Evolutionary conservation across 2,329 filamentous ascomycete genomes (phyloP), one percentile per base, ranked within the genome.

Genomic region (Venturia nashicola): DNA sequence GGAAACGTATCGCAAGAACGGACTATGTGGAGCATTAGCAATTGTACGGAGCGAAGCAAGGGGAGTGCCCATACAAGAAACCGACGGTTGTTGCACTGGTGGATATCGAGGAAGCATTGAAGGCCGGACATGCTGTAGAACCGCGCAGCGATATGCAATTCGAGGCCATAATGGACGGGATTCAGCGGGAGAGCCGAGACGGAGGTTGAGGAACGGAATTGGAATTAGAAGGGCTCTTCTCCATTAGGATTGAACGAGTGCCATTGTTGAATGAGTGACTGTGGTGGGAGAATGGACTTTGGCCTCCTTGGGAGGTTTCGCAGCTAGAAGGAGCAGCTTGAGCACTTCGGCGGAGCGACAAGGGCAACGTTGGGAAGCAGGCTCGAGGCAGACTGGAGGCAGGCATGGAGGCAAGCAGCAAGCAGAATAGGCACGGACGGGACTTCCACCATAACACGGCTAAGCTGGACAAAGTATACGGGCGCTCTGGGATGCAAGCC

Each of bases 1-100:
- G 55, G 88, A 88, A 69, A 97, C 94, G 74, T 83, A 90, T 68
- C 85, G 80, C 68, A 99, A 83, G 74, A 97, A 99, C 59, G 91
- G 87, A 77, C 92, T 96, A 71, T 59, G 59, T 62, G 60, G 63
- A 55, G 68, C 65, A 62, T 68, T 55, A 68, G 66, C 65, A 61
- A 64, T 7, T n/a, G 18, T 12, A 34, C 11, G 12, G 14, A 44
- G 27, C 59, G 34, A 67, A 69, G 69, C 71, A 66, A 70, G 68
- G 67, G 71, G 67, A 70, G 60, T 7, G 36, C 32, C 46, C 71
- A 68, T 80, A 90, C 88, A 88, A 92, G 65, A 83, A 77, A 36
- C 80, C 80, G 59, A 82, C 79, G 66, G 90, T 71, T 64, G 73
- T 76, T 54, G 76, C 76, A 71, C 82, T 80, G 42, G 84, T 88